phyloP scores from a whole-genome alignment of 2,329 filamentous ascomycete species.

The Hypoxylon sp. region DNA sequence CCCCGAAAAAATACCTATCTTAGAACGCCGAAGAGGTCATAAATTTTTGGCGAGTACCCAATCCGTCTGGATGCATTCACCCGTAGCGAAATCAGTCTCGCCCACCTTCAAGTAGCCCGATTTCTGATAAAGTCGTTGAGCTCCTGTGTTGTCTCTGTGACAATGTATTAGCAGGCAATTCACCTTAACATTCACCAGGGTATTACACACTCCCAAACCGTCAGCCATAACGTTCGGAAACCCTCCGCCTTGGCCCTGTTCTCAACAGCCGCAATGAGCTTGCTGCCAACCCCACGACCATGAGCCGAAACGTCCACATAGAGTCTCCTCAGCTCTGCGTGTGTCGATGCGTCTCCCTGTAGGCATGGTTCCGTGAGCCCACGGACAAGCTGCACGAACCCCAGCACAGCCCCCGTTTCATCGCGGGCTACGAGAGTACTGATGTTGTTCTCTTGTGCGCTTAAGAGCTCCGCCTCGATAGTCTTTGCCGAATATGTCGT shows the following conservation, averaged over 20 bases:
- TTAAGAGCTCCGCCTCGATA: constrained; percentile 44
- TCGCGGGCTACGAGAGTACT: constrained; percentile 48
- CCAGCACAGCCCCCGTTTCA: constrained; percentile 40
- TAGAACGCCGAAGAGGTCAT: constrained; percentile 20
- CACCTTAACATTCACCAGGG: background rate
- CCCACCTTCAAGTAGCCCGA: constrained; percentile 49
- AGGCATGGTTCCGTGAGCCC: constrained; percentile 43
- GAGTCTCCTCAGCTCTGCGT: constrained; percentile 51
- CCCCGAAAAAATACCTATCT: background rate
- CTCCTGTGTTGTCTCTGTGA: constrained; percentile 35
- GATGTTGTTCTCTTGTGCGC: constrained; percentile 35
- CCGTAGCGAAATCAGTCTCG: constrained; percentile 44
- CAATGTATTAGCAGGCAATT: background rate
- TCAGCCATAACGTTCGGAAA: constrained; percentile 50
- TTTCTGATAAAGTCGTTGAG: constrained; percentile 48
- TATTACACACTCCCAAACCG: constrained; percentile 49
- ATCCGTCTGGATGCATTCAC: constrained; percentile 48
- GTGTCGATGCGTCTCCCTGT: constrained; percentile 36
- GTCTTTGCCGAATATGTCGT: constrained; percentile 45
- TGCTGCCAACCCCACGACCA: constrained; percentile 51
- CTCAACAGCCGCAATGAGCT: constrained; percentile 49
- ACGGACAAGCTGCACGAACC: constrained; percentile 51
- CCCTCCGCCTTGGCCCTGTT: constrained; percentile 48
- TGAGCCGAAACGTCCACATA: constrained; percentile 52
- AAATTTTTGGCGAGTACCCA: constrained; percentile 47